phyloP scores from a whole-genome alignment of 2,329 filamentous ascomycete genomes.

The Pyrenophora teres region DNA sequence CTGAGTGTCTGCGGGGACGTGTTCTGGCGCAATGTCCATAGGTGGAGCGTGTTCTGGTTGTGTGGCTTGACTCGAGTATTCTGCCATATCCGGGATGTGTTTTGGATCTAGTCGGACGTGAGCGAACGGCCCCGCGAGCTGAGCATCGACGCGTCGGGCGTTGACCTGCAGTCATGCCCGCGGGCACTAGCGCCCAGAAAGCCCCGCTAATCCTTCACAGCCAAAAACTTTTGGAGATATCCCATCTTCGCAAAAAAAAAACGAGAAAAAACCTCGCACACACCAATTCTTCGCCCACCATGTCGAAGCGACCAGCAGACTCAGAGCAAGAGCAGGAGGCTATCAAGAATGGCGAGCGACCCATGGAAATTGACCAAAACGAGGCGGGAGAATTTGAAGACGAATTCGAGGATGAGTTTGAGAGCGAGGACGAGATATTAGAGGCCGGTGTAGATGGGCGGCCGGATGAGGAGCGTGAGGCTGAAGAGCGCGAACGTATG shows the following conservation, averaged over 20 bases:
- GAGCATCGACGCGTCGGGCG: not conserved
- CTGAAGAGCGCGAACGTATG: slow-evolving; percentile 76
- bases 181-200: no score
- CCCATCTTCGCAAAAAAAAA: slow-evolving; percentile 6
- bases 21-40: slow-evolving; percentile 19
- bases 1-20: slow-evolving; percentile 12
- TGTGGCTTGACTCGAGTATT: slow-evolving; percentile 18
- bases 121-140: slow-evolving; percentile 36
- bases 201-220: no score
- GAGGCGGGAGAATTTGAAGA: slow-evolving; percentile 82
- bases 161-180: not conserved
- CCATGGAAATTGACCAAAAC: slow-evolving; percentile 52
- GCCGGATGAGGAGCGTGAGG: slow-evolving; percentile 89
- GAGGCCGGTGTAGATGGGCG: slow-evolving; percentile 93
- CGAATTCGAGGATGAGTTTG: slow-evolving; percentile 90
- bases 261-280: slow-evolving; percentile 1
- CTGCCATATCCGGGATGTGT: slow-evolving; percentile 1
- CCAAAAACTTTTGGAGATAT: slow-evolving; percentile 27
- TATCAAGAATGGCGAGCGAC: slow-evolving; percentile 66
- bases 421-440: slow-evolving; percentile 89
- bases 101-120: slow-evolving; percentile 18
- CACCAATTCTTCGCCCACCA: slow-evolving; percentile 37
- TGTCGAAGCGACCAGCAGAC: slow-evolving; percentile 66
- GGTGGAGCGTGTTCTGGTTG: slow-evolving; percentile 10
- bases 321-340: slow-evolving; percentile 55